Base-by-base conservation (phyloP, 441 rosid species). In the Syzygium malaccense region DNA sequence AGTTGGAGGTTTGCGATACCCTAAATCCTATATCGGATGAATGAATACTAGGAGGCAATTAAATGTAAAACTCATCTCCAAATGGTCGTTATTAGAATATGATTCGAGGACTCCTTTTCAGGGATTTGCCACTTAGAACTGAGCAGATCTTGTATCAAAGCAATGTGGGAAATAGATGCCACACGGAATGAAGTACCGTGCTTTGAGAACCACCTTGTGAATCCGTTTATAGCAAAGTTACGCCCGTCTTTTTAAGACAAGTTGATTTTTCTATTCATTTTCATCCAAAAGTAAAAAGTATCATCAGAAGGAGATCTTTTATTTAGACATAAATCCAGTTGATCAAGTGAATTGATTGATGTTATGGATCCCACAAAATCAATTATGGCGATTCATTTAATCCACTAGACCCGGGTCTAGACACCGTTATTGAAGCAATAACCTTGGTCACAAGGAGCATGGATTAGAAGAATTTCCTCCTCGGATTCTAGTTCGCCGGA, bases 81-180 rank as follows among this genome's bases (percentile, higher is more conserved):
- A 64, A 30, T 0, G 5, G 37, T 7, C 5, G 15, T 64, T 64
- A 64, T 64, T 30, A 7, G 75, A 64, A 64, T 64, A 64, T 64
- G 20, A 30, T 30, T 30, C 0, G 23, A 64, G 71, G 12, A 64
- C 32, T 64, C 5, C 37, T 62, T n/a, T 64, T 30, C 37, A 30
- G 0, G 4, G 1, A 7, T 30, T 30, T 30, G 20, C 20, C 17
- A 15, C 49, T 71, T 37, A 37, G 1, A 71, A 37, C 0, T 0
- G 28, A 4, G 8, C 5, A 3, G 23, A 37, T 37, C 0, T 3
- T 71, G 49, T 37, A 37, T 71, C 25, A 37, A 71, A 20, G 80
- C 28, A 33, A 71, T 0, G 8, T 37, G 79, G 48, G 14, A 68
- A 33, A 19, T 33, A 68, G 37, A 33, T 10, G 14, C 14, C 48